phyloP scores from a whole-genome alignment of 306 rosid genomes.

The Prunus salicina region DNA sequence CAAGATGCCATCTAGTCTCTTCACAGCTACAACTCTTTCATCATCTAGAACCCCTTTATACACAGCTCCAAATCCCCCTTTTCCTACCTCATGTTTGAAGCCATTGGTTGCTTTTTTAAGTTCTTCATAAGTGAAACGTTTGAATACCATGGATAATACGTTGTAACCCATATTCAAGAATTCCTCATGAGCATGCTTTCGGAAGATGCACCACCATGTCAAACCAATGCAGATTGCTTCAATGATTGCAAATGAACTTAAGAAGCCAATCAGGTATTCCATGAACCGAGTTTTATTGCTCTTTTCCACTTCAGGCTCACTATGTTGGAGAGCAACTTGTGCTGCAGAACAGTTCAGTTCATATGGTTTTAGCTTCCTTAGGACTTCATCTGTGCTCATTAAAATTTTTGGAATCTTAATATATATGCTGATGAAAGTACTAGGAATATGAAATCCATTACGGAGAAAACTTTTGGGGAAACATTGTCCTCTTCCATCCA shows the following conservation, averaged over 20 bases:
- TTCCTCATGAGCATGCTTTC: slow-evolving; percentile 29
- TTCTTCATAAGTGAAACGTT: slow-evolving; percentile 19
- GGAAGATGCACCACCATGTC: slow-evolving; percentile 30
- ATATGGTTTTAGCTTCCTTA: not conserved
- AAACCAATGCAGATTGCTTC: slow-evolving; percentile 23
- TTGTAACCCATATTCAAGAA: slow-evolving; percentile 31
- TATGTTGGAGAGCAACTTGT: not conserved
- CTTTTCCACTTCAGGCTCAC: not conserved
- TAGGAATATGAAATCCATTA: slow-evolving; percentile 18
- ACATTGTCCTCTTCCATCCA: slow-evolving; percentile 28
- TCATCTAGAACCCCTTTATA: slow-evolving; percentile 38
- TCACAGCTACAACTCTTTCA: slow-evolving; percentile 36
- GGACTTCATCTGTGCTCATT: not conserved
- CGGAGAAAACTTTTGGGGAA: slow-evolving; percentile 26
- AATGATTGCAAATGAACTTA: slow-evolving; percentile 20
- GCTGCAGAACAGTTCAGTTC: slow-evolving; percentile 22
- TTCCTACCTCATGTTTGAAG: slow-evolving; percentile 29
- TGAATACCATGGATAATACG: slow-evolving; percentile 29
- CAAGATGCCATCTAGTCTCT: slow-evolving; percentile 41
- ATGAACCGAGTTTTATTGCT: slow-evolving; percentile 10
- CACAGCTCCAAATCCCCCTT: slow-evolving; percentile 35
- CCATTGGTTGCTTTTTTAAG: slow-evolving; percentile 29
- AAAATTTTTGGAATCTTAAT: slow-evolving; percentile 19
- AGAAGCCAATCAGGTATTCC: slow-evolving; percentile 26
- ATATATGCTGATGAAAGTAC: not conserved